Percentiles rank a stretch among this genome's conserved stretches.
These are phyloP conservation scores for Tranzscheliella williamsii DNA, from an alignment of 1,284 basidiomycete species.

Conservation along the genomic window DNA sequence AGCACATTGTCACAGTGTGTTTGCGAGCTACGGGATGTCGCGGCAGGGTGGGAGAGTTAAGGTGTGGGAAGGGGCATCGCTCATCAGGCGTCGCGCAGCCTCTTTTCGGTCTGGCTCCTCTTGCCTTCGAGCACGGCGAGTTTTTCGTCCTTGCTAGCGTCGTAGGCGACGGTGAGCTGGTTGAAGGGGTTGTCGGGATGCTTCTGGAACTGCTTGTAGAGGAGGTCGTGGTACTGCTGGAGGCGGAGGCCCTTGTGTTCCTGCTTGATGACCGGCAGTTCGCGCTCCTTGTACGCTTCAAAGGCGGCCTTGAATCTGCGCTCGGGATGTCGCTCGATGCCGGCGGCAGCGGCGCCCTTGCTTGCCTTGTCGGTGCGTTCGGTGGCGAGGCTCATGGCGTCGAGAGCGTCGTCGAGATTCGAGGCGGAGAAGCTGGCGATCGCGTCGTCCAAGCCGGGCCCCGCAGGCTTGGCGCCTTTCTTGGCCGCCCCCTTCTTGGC, in stretches of 20 bases:
- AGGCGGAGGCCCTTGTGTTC: constrained; percentile 83
- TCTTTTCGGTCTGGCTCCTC: constrained; percentile 54
- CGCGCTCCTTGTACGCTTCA: constrained; percentile 86
- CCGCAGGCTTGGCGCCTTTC: constrained; percentile 22
- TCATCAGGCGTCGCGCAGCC: constrained; percentile 35
- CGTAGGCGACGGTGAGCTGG: constrained; percentile 68
- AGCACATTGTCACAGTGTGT: no score
- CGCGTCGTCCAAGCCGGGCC: constrained; percentile 39
- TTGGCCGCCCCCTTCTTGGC: constrained; percentile 64
- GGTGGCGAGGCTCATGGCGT: constrained; percentile 83
- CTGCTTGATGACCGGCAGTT: constrained; percentile 75
- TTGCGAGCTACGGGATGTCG: no score
- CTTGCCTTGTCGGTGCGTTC: constrained; percentile 91
- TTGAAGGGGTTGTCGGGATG: constrained; percentile 83
- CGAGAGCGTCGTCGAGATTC: constrained; percentile 88
- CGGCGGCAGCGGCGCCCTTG: constrained; percentile 67
- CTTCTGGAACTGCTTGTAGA: constrained; percentile 66
- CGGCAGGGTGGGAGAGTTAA: no score
- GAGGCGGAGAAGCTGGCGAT: constrained; percentile 71
- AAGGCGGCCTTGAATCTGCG: constrained; percentile 74
- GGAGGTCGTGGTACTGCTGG: constrained; percentile 73
- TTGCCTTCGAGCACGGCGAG: constrained; percentile 70
- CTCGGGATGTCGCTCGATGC: constrained; percentile 91
- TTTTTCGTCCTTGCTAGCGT: constrained; percentile 80
- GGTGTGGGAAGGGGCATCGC: no score